Evolutionary conservation across 1,284 basidiomycete genomes (phyloP).

Genomic region (Golubevia pallescens): DNA sequence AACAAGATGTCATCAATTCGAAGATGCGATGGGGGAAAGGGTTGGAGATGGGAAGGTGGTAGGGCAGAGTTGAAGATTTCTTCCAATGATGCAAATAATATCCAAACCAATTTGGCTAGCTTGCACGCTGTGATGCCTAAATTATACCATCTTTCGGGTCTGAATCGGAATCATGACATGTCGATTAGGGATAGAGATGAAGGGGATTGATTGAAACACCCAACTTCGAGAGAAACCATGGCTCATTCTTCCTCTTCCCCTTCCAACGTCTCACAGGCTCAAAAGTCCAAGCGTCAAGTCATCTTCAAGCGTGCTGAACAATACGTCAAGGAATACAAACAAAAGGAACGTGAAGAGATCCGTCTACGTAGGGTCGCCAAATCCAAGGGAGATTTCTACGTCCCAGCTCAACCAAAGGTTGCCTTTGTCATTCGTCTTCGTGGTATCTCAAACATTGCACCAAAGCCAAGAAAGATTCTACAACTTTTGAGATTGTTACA

Average conservation of each 20-base stretch:
- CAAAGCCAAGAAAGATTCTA: conserved; percentile 98
- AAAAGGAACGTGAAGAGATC: conserved; percentile 94
- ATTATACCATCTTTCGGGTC: conserved; percentile 98
- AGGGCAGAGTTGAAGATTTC: no score
- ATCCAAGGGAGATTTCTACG: conserved; percentile 93
- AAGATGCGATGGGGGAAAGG: no score
- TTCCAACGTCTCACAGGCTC: conserved; percentile 69
- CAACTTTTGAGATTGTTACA: conserved; percentile 97
- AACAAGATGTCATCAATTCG: no score
- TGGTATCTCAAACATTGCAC: conserved; percentile 99
- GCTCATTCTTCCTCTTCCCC: conserved; percentile 11
- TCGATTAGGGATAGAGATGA: background rate
- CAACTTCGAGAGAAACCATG: conserved; percentile 17
- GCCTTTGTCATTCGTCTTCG: conserved; percentile 90
- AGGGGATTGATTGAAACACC: background rate
- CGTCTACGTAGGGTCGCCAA: conserved; percentile 92
- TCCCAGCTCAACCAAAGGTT: conserved; percentile 93
- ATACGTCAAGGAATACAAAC: conserved; percentile 95
- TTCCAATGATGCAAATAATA: conserved; percentile 80
- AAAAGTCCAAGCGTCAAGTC: conserved; percentile 89
- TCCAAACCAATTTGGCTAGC: conserved; percentile 65
- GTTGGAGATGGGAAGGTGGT: no score
- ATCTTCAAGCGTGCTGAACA: conserved; percentile 99
- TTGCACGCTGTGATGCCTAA: conserved; percentile 76
- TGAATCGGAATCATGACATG: conserved; percentile 66